phyloP scores from a whole-genome alignment of 2,329 filamentous ascomycete genomes.

The Cladosporium sp. region DNA sequence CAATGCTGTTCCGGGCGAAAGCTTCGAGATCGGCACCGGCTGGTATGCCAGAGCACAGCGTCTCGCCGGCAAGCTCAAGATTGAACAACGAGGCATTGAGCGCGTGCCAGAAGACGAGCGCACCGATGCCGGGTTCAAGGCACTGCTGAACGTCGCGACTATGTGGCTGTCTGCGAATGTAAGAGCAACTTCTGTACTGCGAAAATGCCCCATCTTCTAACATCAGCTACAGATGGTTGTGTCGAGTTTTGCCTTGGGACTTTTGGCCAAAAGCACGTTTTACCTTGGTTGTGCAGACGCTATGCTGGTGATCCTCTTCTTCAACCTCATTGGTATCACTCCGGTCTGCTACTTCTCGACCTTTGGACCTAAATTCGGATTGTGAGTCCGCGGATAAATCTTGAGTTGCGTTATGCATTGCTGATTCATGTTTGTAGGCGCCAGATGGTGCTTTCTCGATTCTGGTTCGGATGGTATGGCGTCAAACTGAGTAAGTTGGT shows the following conservation, averaged over 20 bases:
- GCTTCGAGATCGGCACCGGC: slow-evolving; percentile 59
- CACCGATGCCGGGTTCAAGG: slow-evolving; percentile 57
- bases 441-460: slow-evolving; percentile 78
- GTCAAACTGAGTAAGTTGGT: slow-evolving; percentile 46
- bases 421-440: slow-evolving; percentile 41
- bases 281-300: slow-evolving; percentile 72
- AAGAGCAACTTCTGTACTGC: neutral
- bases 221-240: slow-evolving; percentile 61
- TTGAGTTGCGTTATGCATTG: neutral
- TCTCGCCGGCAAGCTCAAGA: slow-evolving; percentile 64
- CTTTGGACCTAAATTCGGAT: slow-evolving; percentile 72
- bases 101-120: slow-evolving; percentile 71
- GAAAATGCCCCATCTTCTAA: neutral
- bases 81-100: slow-evolving; percentile 76
- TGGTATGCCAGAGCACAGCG: slow-evolving; percentile 63
- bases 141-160: slow-evolving; percentile 67
- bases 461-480: slow-evolving; percentile 65
- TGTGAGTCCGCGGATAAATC: slow-evolving; percentile 38
- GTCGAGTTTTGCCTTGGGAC: slow-evolving; percentile 73
- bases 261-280: slow-evolving; percentile 70
- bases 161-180: slow-evolving; percentile 75
- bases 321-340: slow-evolving; percentile 72
- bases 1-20: slow-evolving; percentile 58
- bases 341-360: slow-evolving; percentile 77
- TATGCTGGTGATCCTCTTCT: slow-evolving; percentile 70